These are phyloP conservation scores for Calonectria multiphialidica DNA, from an alignment of 2,329 filamentous ascomycete species.

Conservation along the genomic window DNA sequence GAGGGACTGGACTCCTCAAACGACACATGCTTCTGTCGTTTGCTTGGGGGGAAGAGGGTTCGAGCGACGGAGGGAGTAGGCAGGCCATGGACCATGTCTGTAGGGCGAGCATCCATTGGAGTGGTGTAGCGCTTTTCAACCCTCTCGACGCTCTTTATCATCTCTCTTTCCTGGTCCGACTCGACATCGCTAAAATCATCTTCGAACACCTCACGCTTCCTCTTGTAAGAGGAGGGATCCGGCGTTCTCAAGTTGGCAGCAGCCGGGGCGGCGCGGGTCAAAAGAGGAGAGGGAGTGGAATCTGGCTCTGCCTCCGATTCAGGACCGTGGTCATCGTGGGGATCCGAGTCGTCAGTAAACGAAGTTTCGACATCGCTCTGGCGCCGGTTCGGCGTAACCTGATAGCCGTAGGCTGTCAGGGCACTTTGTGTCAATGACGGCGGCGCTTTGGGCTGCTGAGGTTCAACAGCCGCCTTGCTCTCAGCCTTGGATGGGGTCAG, in stretches of 20 bases:
- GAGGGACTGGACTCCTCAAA: constrained; percentile 40
- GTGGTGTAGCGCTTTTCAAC: constrained; percentile 40
- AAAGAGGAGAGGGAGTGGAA: not conserved
- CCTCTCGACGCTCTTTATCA: constrained; percentile 49
- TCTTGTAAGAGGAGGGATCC: constrained; percentile 41
- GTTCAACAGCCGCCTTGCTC: constrained; percentile 16
- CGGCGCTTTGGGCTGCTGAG: constrained; percentile 41
- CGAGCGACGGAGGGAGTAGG: constrained; percentile 52
- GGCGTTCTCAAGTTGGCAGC: constrained; percentile 30
- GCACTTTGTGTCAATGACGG: constrained; percentile 45
- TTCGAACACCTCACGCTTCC: constrained; percentile 44
- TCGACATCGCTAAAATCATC: constrained; percentile 49
- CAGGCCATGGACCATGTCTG: constrained; percentile 41
- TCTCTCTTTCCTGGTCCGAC: constrained; percentile 54
- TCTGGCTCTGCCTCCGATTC: not conserved
- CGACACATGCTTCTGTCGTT: constrained; percentile 49
- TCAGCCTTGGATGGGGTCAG: constrained; percentile 5
- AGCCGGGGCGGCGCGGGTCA: not conserved
- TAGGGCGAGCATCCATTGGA: constrained; percentile 38
- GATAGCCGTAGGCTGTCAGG: constrained; percentile 46
- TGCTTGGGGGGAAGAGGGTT: constrained; percentile 49
- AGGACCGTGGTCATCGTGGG: not conserved
- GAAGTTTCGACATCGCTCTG: constrained; percentile 18
- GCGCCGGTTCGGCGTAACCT: constrained; percentile 36
- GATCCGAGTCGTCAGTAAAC: constrained; percentile 19